Evolutionary conservation across 352 stramenopile species (phyloP).

Genomic region (Sclerospora graminicola): DNA sequence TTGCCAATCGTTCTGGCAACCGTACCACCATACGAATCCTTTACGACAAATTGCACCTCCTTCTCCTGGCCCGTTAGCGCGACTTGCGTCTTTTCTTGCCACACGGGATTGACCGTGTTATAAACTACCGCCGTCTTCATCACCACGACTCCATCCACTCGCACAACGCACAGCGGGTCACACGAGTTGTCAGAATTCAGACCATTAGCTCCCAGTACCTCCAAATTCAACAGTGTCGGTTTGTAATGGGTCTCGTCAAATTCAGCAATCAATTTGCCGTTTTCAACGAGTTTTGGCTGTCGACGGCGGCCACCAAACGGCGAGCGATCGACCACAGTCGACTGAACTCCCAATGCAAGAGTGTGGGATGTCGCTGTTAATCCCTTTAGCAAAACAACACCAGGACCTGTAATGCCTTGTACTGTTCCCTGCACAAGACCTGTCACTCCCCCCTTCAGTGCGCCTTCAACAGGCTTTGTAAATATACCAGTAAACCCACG

Average conservation of each 20-base stretch:
- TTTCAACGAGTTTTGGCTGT: constrained; percentile 55
- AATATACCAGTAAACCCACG: constrained; percentile 82
- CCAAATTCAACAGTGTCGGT: constrained; percentile 40
- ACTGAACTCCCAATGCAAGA: constrained; percentile 64
- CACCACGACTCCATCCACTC: constrained; percentile 53
- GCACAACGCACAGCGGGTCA: constrained; percentile 66
- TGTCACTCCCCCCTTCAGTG: constrained; percentile 65
- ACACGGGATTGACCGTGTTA: constrained; percentile 77
- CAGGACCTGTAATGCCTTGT: constrained; percentile 67
- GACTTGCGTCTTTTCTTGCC: constrained; percentile 64
- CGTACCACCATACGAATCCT: constrained; percentile 73
- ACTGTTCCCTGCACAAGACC: constrained; percentile 71
- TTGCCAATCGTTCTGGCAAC: constrained; percentile 76
- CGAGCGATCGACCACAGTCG: constrained; percentile 61
- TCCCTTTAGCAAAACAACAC: constrained; percentile 68
- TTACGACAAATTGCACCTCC: constrained; percentile 70
- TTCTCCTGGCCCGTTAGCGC: constrained; percentile 39
- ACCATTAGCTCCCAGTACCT: constrained; percentile 63
- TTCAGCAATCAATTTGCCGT: constrained; percentile 61
- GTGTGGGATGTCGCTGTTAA: constrained; percentile 80
- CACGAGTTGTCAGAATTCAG: constrained; percentile 67
- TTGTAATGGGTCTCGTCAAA: constrained; percentile 59
- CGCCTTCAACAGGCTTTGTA: constrained; percentile 79
- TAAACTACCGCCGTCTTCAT: constrained; percentile 74
- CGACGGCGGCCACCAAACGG: constrained; percentile 67